Evolutionary conservation across 345 rosid genomes (phyloP).

Genomic region (Rubroshorea leprosula): DNA sequence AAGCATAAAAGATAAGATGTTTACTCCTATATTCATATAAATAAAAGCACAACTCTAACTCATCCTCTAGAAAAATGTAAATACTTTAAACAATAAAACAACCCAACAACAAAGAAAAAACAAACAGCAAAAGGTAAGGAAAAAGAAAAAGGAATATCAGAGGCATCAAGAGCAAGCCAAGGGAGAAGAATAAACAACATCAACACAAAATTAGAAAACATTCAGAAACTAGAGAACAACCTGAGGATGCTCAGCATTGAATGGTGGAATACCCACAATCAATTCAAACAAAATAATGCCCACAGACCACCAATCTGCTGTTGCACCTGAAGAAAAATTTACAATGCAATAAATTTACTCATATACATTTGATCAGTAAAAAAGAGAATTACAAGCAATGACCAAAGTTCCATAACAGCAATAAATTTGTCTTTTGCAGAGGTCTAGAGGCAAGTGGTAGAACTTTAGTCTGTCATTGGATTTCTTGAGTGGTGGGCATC

Average conservation of each 20-base stretch:
- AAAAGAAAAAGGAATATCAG: neutral
- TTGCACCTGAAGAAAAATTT: conserved; percentile 56
- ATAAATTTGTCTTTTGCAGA: too few relatives aligned
- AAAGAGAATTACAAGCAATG: neutral
- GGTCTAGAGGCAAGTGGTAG: too few relatives aligned
- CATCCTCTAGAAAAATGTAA: neutral
- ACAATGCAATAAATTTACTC: neutral
- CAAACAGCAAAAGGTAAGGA: neutral
- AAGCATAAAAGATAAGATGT: too few relatives aligned
- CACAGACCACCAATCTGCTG: conserved; percentile 99
- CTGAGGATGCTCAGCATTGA: conserved; percentile 95
- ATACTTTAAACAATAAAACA: neutral
- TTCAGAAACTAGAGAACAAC: conserved; percentile 26
- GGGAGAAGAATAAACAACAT: conserved; percentile 1
- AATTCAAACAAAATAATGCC: conserved; percentile 89
- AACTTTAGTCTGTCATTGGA: too few relatives aligned
- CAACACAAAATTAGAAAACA: conserved; percentile 8
- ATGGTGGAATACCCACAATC: conserved; percentile 97
- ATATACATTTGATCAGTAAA: conserved; percentile 9
- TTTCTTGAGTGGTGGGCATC: too few relatives aligned
- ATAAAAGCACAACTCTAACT: neutral
- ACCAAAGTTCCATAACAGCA: neutral
- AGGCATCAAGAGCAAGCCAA: conserved; percentile 9
- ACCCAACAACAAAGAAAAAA: neutral
- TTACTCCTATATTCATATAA: neutral